These are phyloP conservation scores for Phytophthora multivora DNA, from an alignment of 352 stramenopile genomes.

Conservation along the genomic window DNA sequence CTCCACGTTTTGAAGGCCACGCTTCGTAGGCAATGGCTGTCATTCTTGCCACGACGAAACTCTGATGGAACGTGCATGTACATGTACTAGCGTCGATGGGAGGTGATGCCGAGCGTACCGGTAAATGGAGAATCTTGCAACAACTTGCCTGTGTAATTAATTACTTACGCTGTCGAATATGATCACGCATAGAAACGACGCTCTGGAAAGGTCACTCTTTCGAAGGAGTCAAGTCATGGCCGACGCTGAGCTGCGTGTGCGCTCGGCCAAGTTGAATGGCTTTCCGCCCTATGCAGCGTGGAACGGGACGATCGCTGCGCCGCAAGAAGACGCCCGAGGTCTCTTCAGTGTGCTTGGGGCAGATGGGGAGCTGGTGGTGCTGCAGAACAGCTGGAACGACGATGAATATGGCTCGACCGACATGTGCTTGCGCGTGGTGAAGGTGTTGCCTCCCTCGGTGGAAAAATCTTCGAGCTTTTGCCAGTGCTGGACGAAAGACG, in stretches of 20 bases:
- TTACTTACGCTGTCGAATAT: not conserved
- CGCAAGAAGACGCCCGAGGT: not conserved
- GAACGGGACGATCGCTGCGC: slow-evolving; percentile 53
- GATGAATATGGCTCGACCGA: not conserved
- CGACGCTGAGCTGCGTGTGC: slow-evolving; percentile 40
- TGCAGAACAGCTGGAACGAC: slow-evolving; percentile 22
- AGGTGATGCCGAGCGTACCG: not conserved
- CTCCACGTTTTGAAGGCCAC: not conserved
- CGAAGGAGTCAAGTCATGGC: slow-evolving; percentile 9
- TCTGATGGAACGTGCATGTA: too few relatives aligned
- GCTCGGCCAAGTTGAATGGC: slow-evolving; percentile 41
- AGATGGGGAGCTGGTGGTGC: slow-evolving; percentile 55
- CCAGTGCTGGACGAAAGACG: slow-evolving; percentile 56
- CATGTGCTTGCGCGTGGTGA: slow-evolving; percentile 31
- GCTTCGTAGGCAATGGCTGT: not conserved
- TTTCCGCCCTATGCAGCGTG: slow-evolving; percentile 59
- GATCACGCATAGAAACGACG: slow-evolving; percentile 11
- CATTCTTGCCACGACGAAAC: too few relatives aligned
- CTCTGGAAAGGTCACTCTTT: slow-evolving; percentile 5
- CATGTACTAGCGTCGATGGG: not conserved
- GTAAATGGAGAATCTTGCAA: slow-evolving; percentile 16
- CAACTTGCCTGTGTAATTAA: not conserved
- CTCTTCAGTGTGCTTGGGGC: slow-evolving; percentile 58
- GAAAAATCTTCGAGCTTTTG: slow-evolving; percentile 41
- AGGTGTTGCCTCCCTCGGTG: slow-evolving; percentile 35